Base-by-base conservation (phyloP, 2,329 filamentous ascomycete genomes). In the Periconia sp. region DNA sequence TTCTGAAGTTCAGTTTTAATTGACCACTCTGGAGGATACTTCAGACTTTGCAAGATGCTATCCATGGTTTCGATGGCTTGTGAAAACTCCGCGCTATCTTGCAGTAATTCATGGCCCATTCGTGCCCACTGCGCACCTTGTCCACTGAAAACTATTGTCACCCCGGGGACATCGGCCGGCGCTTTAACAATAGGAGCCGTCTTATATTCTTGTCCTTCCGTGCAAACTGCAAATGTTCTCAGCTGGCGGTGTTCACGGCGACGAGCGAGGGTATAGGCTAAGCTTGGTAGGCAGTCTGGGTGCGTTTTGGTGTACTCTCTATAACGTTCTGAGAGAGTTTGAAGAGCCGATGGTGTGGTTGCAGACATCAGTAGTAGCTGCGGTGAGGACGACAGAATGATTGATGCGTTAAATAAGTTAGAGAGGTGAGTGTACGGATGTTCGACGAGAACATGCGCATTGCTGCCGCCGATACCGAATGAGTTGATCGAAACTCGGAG, bases 101-200 rank as follows among this genome's bases (percentile, higher is more conserved):
- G 24, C 3, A 72, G 21, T 1, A 75, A 55, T 19, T 71, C 62
- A 2, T 46, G 43, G 7, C 72, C 71, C 71, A 75, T 75, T 0
- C 53, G 52, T 0, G 50, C 32, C 68, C 70, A 76, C 23, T 75
- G 73, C 0, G 71, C 71, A n/a, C 73, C 73, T 38, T 76, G 73
- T 2, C 73, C 73, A 0, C 69, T 73, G 48, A 75, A 74, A 0
- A 47, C 34, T 11, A 51, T 30, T 12, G 33, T 12, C 18, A 46
- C 15, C 5, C 9, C 4, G 11, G 15, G 11, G 18, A 17, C 19
- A n/a, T 31, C n/a, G n/a, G n/a, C n/a, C n/a, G n/a, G n/a, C n/a
- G n/a, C n/a, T n/a, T 26, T 28, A 28, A 19, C 19, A 36, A 24
- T 25, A n/a, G 6, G 4, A 5, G 22, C 17, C 10, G 13, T 10